Percentiles rank a stretch among this genome's conserved stretches.
These are phyloP conservation scores for Rhynchospora breviuscula DNA, from an alignment of 176 grass and related monocot genomes.

Conservation along the genomic window DNA sequence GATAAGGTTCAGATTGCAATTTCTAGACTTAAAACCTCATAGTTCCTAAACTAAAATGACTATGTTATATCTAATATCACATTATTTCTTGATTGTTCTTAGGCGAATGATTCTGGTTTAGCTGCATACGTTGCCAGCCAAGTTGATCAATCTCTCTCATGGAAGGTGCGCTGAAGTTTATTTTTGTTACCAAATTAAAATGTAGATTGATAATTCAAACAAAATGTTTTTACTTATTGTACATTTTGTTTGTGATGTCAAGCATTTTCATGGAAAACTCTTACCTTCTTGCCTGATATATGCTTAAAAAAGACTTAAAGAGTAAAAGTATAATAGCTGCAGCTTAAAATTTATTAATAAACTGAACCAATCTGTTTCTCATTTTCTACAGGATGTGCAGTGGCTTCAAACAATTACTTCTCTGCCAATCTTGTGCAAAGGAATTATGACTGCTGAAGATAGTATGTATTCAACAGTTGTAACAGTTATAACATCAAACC, in stretches of 20 bases:
- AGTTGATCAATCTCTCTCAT: conserved; percentile 65
- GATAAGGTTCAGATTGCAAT: conserved; percentile 45
- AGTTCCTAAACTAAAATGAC: background rate
- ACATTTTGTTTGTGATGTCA: background rate
- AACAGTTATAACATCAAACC: background rate
- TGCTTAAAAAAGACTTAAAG: background rate
- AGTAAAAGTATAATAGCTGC: background rate
- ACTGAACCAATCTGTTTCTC: background rate
- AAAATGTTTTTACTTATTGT: background rate
- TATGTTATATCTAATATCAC: background rate
- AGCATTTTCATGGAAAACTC: background rate
- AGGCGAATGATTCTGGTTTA: conserved; percentile 77
- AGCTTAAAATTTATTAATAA: background rate
- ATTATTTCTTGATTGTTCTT: conserved; percentile 22
- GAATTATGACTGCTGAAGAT: conserved; percentile 84
- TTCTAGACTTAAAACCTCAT: background rate
- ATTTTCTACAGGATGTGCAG: conserved; percentile 55
- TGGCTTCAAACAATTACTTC: conserved; percentile 83
- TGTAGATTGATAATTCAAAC: background rate
- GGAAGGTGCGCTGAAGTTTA: conserved; percentile 48
- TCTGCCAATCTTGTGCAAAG: conserved; percentile 84
- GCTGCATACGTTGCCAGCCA: conserved; percentile 59
- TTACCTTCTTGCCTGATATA: background rate
- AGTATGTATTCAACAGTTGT: conserved; percentile 37
- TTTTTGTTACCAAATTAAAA: background rate